Evolutionary conservation across 345 rosid genomes (phyloP), one percentile per base, ranked within the genome.

Genomic region (Eutrema japonicum): DNA sequence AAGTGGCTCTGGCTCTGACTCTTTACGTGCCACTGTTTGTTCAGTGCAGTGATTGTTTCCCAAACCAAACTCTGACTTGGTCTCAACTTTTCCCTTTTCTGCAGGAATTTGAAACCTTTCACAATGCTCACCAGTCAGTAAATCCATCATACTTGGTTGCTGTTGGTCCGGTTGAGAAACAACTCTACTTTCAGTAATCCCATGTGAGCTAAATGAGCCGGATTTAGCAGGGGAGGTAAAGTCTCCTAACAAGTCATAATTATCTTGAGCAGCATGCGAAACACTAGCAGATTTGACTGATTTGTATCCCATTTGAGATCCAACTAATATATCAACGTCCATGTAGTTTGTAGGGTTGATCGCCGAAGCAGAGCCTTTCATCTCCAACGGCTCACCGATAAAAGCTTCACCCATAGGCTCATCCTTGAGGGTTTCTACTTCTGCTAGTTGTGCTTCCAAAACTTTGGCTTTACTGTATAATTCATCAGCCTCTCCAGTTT

Each of bases 401-500:
- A 64, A 54, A 37, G 56, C 37, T 74, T 78, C 79, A 76, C 22
- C 52, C 54, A 43, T 64, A 50, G 59, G 77, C 66, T 74, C 77
- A 18, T 41, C 35, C 70, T 70, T 76, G 1, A 78, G 72, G 37
- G 63, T 69, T 60, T 89, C 92, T 13, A 80, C 26, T 66, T 79
- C 88, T 64, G 83, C 83, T 72, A 90, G 66, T 55, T 88, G 80
- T 38, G 82, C 82, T 73, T 90, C 87, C 50, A 88, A 46, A 38
- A 68, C 79, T 70, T 72, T 75, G 9, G 85, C 85, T 73, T 56
- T 77, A 52, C 72, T 78, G 76, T 82, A 72, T 74, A 85, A 22
- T 61, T 82, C 87, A 50, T 86, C 91, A 16, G 87, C 87, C 35
- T 85, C 88, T 59, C 72, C 86, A 37, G 66, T 71, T 65, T 88